Percentiles rank a stretch among this genome's conserved stretches.
phyloP scores from a whole-genome alignment of 2,329 filamentous ascomycete species.

The Phialocephala subalpina region DNA sequence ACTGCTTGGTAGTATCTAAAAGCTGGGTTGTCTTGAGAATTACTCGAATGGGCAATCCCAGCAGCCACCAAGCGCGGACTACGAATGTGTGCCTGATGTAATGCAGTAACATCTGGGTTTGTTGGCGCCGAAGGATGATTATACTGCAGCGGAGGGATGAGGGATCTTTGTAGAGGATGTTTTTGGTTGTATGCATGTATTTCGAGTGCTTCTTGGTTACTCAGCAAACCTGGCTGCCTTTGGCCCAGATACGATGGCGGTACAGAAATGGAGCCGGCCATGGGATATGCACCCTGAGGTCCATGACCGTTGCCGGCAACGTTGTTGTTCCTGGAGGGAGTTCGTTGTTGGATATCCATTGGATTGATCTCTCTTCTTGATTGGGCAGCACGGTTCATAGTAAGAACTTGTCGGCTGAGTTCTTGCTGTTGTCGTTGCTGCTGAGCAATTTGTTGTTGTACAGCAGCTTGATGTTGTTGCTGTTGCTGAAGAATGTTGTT shows the following conservation, averaged over 20 bases:
- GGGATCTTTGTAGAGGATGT: conserved; percentile 29
- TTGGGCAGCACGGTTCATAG: conserved; percentile 28
- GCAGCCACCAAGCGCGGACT: conserved; percentile 54
- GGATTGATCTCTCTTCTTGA: conserved; percentile 24
- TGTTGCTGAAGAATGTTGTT: conserved; percentile 16
- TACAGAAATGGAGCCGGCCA: background rate
- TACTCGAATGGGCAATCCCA: conserved; percentile 29
- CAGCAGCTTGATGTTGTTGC: conserved; percentile 13
- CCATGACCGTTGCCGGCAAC: conserved; percentile 29
- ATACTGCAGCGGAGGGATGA: conserved; percentile 48
- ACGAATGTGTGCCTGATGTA: conserved; percentile 66
- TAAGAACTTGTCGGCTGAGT: conserved; percentile 27
- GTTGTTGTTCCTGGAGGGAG: conserved; percentile 30
- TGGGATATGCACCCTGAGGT: conserved; percentile 17
- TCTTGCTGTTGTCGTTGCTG: conserved; percentile 20
- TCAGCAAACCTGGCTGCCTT: background rate
- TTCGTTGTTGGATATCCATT: conserved; percentile 18
- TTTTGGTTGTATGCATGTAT: conserved; percentile 21
- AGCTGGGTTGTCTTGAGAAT: conserved; percentile 36
- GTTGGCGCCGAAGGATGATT: conserved; percentile 49
- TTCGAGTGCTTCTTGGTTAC: conserved; percentile 26
- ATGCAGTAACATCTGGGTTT: conserved; percentile 54
- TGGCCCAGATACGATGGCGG: background rate
- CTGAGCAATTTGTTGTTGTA: conserved; percentile 20
- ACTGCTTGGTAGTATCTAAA: conserved; percentile 62